Conservation (phyloP, 306 rosid genomes). For the Astragalus glycyphyllos region DNA sequence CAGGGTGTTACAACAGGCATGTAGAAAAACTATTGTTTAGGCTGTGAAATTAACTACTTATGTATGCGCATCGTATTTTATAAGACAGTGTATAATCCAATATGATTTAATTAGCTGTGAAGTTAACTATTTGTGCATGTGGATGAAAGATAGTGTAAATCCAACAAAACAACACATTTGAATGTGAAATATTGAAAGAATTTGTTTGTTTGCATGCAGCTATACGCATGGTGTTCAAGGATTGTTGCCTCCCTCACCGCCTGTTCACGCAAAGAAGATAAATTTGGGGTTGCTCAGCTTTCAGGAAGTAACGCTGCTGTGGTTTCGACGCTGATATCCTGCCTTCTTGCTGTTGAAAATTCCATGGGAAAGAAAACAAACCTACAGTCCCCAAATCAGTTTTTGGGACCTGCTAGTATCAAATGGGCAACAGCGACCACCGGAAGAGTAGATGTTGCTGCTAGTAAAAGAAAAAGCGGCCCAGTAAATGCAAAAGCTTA, state of each 20-base stretch:
- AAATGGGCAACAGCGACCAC: conserved; percentile 76
- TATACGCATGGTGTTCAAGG: conserved; percentile 84
- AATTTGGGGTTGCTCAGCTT: conserved; percentile 89
- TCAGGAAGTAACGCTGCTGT: conserved; percentile 87
- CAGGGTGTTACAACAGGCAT: too few relatives aligned
- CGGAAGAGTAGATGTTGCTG: conserved; percentile 62
- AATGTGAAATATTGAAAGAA: conserved; percentile 17
- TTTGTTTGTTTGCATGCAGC: conserved; percentile 55
- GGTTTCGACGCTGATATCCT: conserved; percentile 74
- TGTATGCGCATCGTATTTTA: too few relatives aligned
- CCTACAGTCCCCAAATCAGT: conserved; percentile 62
- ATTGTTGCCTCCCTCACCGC: conserved; percentile 76
- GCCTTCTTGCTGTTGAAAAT: conserved; percentile 87
- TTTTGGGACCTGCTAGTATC: conserved; percentile 77
- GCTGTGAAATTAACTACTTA: too few relatives aligned
- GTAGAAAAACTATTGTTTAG: too few relatives aligned
- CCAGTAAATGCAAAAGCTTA: conserved; percentile 77
- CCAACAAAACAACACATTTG: conserved; percentile 10
- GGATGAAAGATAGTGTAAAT: background rate
- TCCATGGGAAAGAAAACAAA: conserved; percentile 92
- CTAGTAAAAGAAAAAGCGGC: conserved; percentile 67
- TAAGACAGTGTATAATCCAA: too few relatives aligned
- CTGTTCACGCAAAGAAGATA: conserved; percentile 72
- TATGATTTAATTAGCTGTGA: too few relatives aligned
- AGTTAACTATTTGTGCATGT: too few relatives aligned